These are phyloP conservation scores for Kodamaea nitidulidarum DNA, from an alignment of 805 yeast genomes.

Conservation along the genomic window DNA sequence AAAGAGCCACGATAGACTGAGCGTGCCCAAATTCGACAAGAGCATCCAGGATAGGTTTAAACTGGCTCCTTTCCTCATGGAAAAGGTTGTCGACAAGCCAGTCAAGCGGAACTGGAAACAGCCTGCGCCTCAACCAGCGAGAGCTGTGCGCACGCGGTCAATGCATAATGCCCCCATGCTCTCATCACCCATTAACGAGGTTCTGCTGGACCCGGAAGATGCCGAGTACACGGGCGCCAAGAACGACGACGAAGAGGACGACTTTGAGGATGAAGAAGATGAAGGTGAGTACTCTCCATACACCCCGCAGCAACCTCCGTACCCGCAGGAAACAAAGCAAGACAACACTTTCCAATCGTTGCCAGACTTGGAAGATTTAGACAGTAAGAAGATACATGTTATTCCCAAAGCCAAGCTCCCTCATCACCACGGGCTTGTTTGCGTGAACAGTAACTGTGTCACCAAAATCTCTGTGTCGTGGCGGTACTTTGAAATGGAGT, in stretches of 20 bases:
- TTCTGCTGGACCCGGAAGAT: constrained; percentile 32
- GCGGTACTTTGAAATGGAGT: constrained; percentile 42
- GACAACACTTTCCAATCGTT: constrained; percentile 31
- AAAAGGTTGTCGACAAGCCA: constrained; percentile 39
- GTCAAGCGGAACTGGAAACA: constrained; percentile 19
- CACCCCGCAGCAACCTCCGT: constrained; percentile 41
- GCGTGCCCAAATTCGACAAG: constrained; percentile 34
- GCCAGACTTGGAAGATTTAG: constrained; percentile 43
- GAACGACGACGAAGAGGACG: constrained; percentile 16
- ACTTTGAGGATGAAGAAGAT: constrained; percentile 24
- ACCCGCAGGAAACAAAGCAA: constrained; percentile 13
- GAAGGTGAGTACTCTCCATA: constrained; percentile 34
- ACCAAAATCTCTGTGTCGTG: constrained; percentile 38
- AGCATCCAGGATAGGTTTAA: constrained; percentile 42
- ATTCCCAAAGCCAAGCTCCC: constrained; percentile 37
- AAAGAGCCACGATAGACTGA: constrained; percentile 39
- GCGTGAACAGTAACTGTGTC: constrained; percentile 40
- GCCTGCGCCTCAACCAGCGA: constrained; percentile 6
- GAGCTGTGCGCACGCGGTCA: constrained; percentile 42
- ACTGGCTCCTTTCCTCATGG: constrained; percentile 42
- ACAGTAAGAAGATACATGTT: constrained; percentile 40
- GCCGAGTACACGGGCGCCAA: constrained; percentile 21
- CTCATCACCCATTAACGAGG: constrained; percentile 43
- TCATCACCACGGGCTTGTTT: constrained; percentile 35
- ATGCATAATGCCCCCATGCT: constrained; percentile 35